phyloP scores from a whole-genome alignment of 805 yeast species.

The Zygosaccharomyces siamensis region DNA sequence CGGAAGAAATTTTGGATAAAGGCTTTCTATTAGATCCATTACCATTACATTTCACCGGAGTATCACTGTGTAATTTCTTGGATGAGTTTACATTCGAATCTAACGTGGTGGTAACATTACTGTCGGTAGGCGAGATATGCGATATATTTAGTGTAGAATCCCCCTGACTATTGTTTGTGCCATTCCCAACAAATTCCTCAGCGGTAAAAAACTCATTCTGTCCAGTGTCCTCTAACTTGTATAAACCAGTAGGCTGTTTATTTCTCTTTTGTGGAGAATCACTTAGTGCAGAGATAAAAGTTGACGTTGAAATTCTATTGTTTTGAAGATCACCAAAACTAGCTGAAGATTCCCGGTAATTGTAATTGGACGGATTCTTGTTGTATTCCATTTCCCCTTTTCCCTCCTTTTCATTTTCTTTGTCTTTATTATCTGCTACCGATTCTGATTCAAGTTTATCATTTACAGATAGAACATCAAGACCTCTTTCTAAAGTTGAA shows the following conservation, averaged over 20 bases:
- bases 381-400: neutral
- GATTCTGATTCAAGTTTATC: conserved; percentile 3
- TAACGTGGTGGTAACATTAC: neutral
- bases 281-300: conserved; percentile 26
- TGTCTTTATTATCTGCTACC: neutral
- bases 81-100: neutral
- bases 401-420: neutral
- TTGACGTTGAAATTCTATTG: conserved; percentile 21
- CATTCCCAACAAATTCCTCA: conserved; percentile 20
- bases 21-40: conserved; percentile 10
- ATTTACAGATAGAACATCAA: conserved; percentile 16
- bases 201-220: conserved; percentile 31
- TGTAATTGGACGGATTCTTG: neutral
- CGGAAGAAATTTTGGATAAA: conserved; percentile 14
- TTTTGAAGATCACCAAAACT: conserved; percentile 2
- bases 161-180: neutral
- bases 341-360: neutral
- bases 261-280: conserved; percentile 24
- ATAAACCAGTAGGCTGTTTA: conserved; percentile 25
- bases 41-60: neutral
- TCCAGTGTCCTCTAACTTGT: conserved; percentile 27
- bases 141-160: neutral
- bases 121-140: neutral
- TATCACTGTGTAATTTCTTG: neutral
- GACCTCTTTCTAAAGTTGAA: conserved; percentile 20